These are phyloP conservation scores for Tetratostichococcus sp. DNA, from an alignment of 139 green algal genomes.

Conservation along the genomic window DNA sequence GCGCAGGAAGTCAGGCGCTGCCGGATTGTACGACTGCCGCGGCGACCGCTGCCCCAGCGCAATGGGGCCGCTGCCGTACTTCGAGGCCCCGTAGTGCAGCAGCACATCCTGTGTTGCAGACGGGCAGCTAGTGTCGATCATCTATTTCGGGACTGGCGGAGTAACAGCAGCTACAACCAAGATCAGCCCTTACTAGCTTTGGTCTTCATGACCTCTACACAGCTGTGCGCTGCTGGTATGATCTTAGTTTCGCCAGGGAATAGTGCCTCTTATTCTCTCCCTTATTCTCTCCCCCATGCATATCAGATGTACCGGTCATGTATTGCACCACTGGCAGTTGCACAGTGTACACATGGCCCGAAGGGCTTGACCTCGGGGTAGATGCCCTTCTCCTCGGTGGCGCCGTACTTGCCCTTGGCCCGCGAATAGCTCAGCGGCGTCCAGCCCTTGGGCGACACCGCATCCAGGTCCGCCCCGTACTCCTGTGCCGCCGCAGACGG, in stretches of 20 bases:
- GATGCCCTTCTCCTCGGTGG: conserved; percentile 91
- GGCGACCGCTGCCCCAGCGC: conserved; percentile 67
- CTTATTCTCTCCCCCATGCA: no score
- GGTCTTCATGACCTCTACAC: no score
- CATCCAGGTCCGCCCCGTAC: conserved; percentile 77
- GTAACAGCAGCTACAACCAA: no score
- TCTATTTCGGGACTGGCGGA: no score
- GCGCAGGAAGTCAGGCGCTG: conserved; percentile 61
- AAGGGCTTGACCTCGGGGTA: conserved; percentile 91
- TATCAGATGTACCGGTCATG: no score
- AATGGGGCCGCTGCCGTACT: conserved; percentile 66
- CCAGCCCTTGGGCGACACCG: conserved; percentile 67
- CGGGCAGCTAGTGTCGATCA: neutral
- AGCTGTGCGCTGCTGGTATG: no score
- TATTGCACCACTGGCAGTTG: no score
- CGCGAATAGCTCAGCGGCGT: conserved; percentile 81
- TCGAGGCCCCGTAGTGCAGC: conserved; percentile 81
- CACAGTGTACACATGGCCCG: no score
- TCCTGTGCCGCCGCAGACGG: no score
- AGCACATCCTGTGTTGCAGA: conserved; percentile 53
- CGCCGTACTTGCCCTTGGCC: conserved; percentile 93
- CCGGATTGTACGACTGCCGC: conserved; percentile 78
- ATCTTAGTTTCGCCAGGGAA: no score
- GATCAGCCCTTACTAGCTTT: no score
- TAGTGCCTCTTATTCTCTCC: no score